Conservation (phyloP, 306 rosid species). For the Sophora flavescens region DNA sequence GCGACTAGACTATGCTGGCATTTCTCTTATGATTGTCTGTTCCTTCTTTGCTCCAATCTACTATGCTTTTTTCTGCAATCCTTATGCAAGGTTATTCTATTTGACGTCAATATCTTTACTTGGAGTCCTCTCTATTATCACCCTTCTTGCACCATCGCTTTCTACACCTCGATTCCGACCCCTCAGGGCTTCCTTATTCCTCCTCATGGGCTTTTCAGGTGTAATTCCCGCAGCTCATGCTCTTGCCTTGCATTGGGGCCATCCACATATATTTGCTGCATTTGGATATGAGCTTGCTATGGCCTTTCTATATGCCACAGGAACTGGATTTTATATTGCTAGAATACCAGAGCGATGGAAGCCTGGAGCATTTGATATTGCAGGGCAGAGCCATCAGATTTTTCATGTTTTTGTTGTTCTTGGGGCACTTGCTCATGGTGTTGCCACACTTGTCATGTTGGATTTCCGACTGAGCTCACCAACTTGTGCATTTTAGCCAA, state of each 20-base stretch:
- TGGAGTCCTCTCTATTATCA: constrained; percentile 59
- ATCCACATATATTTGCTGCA: constrained; percentile 55
- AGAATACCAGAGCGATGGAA: constrained; percentile 85
- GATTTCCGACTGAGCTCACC: constrained; percentile 68
- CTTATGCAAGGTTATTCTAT: constrained; percentile 57
- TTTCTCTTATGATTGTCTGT: constrained; percentile 75
- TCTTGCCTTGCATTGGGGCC: constrained; percentile 60
- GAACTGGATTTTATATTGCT: constrained; percentile 71
- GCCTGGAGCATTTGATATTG: constrained; percentile 82
- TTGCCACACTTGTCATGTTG: constrained; percentile 68
- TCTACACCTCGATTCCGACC: constrained; percentile 65
- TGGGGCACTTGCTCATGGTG: constrained; percentile 75
- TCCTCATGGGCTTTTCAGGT: constrained; percentile 84
- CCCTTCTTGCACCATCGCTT: constrained; percentile 68
- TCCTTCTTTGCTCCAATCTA: constrained; percentile 86
- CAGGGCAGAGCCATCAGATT: constrained; percentile 91
- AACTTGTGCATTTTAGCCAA: constrained; percentile 52
- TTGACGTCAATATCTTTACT: constrained; percentile 69
- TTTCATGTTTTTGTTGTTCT: constrained; percentile 86
- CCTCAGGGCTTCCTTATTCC: constrained; percentile 71
- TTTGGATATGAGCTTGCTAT: constrained; percentile 72
- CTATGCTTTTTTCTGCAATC: constrained; percentile 75
- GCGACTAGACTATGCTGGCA: constrained; percentile 89
- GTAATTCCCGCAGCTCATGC: constrained; percentile 75
- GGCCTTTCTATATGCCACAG: constrained; percentile 70